Percentiles rank a stretch among this genome's conserved stretches.
Evolutionary conservation across 192 early-diverging fungal species (phyloP).

Genomic region (Coemansia sp.): DNA sequence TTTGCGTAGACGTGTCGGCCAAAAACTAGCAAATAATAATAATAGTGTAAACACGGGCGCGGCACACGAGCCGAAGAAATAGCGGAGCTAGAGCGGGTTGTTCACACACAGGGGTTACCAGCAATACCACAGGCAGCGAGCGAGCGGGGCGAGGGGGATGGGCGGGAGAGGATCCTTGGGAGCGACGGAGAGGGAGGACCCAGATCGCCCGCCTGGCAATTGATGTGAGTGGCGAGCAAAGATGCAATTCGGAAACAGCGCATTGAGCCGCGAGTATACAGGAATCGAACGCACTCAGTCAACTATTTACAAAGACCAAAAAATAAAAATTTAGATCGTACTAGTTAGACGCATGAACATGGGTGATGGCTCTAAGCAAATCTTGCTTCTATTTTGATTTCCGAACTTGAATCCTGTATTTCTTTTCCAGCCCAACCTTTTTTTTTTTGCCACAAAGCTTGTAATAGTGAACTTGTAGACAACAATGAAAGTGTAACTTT

Average conservation of each 20-base stretch:
- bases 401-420: slow-evolving; percentile 4
- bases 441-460: no score
- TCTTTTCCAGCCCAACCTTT: not conserved
- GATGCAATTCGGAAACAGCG: slow-evolving; percentile 1
- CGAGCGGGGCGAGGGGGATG: no score
- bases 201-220: not conserved
- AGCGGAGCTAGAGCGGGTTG: not conserved
- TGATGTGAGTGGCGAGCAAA: not conserved
- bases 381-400: not conserved
- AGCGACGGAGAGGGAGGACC: not conserved
- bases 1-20: not conserved
- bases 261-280: slow-evolving; percentile 1
- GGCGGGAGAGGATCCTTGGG: not conserved
- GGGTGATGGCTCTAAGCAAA: not conserved
- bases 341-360: slow-evolving; percentile 2
- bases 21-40: not conserved
- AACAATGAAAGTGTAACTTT: no score
- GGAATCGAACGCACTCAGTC: not conserved
- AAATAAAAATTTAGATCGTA: not conserved
- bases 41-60: not conserved
- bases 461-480: no score
- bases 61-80: not conserved
- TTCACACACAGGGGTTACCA: not conserved
- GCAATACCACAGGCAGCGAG: not conserved
- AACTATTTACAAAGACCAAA: not conserved